These are phyloP conservation scores for Gnomoniopsis smithogilvyi DNA, from an alignment of 2,329 filamentous ascomycete species.

Conservation along the genomic window DNA sequence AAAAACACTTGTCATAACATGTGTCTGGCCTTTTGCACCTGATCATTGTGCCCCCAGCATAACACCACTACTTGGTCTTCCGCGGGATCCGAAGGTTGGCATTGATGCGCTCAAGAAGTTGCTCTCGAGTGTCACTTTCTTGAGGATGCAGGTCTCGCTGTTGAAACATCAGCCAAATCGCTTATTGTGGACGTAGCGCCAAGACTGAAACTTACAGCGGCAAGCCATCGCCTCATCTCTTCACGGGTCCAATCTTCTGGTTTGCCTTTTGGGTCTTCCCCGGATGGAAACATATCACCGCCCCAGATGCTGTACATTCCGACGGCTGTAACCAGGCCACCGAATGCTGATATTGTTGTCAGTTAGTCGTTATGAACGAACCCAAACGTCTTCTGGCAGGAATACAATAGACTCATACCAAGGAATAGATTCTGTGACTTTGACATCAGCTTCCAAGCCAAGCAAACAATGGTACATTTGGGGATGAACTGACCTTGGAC, in stretches of 20 bases:
- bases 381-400: too few species aligned
- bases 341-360: constrained; percentile 63
- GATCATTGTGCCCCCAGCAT: background rate
- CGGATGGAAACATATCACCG: constrained; percentile 74
- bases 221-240: constrained; percentile 78
- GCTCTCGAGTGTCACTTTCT: constrained; percentile 39
- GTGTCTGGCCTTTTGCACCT: background rate
- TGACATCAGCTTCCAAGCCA: background rate
- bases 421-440: constrained; percentile 62
- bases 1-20: background rate
- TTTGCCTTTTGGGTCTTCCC: constrained; percentile 74
- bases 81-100: constrained; percentile 43
- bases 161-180: background rate
- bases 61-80: constrained; percentile 1
- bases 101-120: constrained; percentile 43
- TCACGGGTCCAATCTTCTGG: constrained; percentile 70
- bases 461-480: background rate
- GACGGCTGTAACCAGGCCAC: constrained; percentile 75
- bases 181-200: background rate
- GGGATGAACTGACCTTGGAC: constrained; percentile 56
- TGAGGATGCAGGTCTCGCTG: constrained; percentile 47
- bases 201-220: constrained; percentile 58
- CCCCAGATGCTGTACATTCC: constrained; percentile 85
- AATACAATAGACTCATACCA: constrained; percentile 41
- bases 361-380: too few species aligned